Evolutionary conservation across 2,329 filamentous ascomycete species (phyloP).

Genomic region (Graphiopsis chlorocephala): DNA sequence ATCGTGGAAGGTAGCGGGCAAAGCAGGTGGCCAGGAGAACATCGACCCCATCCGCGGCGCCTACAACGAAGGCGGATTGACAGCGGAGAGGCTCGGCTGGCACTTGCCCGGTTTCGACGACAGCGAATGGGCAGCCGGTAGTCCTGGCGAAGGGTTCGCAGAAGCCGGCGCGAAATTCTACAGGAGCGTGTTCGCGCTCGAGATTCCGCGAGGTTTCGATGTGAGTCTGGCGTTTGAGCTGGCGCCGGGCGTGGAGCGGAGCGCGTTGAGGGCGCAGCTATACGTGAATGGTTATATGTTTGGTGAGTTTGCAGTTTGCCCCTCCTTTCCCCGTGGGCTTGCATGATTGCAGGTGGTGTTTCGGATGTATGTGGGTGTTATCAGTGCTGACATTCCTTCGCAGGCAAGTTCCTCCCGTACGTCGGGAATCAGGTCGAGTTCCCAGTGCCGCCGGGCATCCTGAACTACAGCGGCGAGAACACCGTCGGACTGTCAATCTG

Average conservation of each 20-base stretch:
- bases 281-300: conserved; percentile 59
- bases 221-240: conserved; percentile 57
- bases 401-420: conserved; percentile 59
- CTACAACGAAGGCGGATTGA: conserved; percentile 58
- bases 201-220: conserved; percentile 52
- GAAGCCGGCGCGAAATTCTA: conserved; percentile 56
- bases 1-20: conserved; percentile 58
- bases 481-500: conserved; percentile 58
- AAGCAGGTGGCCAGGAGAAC: conserved; percentile 51
- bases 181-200: conserved; percentile 50
- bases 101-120: conserved; percentile 58
- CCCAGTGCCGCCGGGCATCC: conserved; percentile 58
- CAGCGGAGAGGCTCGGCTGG: conserved; percentile 57
- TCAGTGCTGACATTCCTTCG: conserved; percentile 12
- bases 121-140: conserved; percentile 41
- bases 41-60: conserved; percentile 57
- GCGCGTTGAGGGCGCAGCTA: conserved; percentile 50
- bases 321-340: neutral
- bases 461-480: conserved; percentile 58
- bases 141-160: conserved; percentile 42
- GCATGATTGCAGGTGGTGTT: neutral
- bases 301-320: neutral
- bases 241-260: conserved; percentile 44
- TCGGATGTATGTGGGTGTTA: neutral
- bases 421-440: conserved; percentile 62